A percentile compares a stretch with the other conserved stretches of the same genome.
Conservation (phyloP, 2,329 filamentous ascomycete genomes). For the Talaromyces rugulosus region DNA sequence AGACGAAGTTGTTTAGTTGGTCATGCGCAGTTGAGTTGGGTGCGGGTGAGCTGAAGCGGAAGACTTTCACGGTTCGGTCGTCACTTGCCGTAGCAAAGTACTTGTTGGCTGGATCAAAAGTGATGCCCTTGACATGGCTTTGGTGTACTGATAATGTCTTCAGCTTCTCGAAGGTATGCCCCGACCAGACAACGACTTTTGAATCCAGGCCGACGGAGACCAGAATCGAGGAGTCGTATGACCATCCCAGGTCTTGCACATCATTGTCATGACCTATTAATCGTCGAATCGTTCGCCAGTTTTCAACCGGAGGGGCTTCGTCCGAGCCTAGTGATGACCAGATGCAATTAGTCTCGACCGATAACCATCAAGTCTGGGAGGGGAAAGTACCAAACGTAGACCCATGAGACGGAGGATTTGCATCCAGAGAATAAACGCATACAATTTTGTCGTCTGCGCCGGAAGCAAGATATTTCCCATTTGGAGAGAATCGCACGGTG, state of each 20-base stretch:
- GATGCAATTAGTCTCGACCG: neutral
- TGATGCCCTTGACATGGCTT: conserved; percentile 97
- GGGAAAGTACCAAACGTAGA: conserved; percentile 68
- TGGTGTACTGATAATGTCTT: conserved; percentile 91
- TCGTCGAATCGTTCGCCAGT: conserved; percentile 93
- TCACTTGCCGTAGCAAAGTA: conserved; percentile 98
- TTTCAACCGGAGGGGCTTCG: conserved; percentile 89
- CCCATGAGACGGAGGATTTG: conserved; percentile 69
- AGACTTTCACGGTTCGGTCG: conserved; percentile 94
- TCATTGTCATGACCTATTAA: conserved; percentile 97
- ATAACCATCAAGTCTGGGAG: conserved; percentile 6
- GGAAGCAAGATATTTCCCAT: conserved; percentile 90
- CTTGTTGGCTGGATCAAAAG: conserved; percentile 97
- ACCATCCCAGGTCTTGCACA: conserved; percentile 97
- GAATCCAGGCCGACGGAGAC: conserved; percentile 96
- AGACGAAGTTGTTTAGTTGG: conserved; percentile 92
- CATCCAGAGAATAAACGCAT: conserved; percentile 89
- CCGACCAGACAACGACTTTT: conserved; percentile 97
- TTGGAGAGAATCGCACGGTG: conserved; percentile 92
- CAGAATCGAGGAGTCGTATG: conserved; percentile 87
- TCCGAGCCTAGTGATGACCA: conserved; percentile 59
- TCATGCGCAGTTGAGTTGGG: conserved; percentile 92
- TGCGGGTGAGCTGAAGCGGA: conserved; percentile 84
- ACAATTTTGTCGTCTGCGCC: conserved; percentile 99
- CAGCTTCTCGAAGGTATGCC: conserved; percentile 94